Evolutionary conservation across 148 eudicot species (phyloP).

Genomic region (Dysphania ambrosioides): DNA sequence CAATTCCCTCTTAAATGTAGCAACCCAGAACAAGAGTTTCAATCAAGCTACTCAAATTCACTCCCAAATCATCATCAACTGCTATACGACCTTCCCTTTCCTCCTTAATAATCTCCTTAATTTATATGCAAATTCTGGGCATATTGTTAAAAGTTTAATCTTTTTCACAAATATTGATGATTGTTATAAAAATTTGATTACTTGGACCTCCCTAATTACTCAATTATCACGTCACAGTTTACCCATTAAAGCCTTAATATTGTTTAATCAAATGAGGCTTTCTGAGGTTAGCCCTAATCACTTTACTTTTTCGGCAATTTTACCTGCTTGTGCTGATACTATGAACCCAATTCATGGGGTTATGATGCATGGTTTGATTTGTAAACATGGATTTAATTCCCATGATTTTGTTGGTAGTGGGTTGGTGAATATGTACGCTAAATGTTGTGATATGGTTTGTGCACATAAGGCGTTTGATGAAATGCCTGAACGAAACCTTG

Average conservation of each 20-base stretch:
- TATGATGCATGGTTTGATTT: constrained; percentile 44
- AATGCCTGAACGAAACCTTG: constrained; percentile 39
- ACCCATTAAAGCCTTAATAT: constrained; percentile 31
- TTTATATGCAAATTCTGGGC: constrained; percentile 48
- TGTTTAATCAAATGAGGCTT: constrained; percentile 42
- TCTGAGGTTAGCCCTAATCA: constrained; percentile 40
- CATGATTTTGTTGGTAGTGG: constrained; percentile 49
- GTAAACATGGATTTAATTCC: constrained; percentile 44
- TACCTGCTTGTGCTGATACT: constrained; percentile 40
- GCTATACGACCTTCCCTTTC: constrained; percentile 32
- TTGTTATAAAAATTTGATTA: constrained; percentile 35
- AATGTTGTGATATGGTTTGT: constrained; percentile 29
- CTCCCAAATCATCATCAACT: constrained; percentile 37
- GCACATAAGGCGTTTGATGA: no score
- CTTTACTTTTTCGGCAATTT: constrained; percentile 47
- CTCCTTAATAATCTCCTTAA: constrained; percentile 43
- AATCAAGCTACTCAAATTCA: constrained; percentile 48
- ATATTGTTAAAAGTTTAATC: constrained; percentile 24
- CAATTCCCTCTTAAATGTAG: constrained; percentile 37
- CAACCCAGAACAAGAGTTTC: constrained; percentile 31
- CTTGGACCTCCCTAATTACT: constrained; percentile 52
- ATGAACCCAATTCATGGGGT: constrained; percentile 31
- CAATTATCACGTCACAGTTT: constrained; percentile 31
- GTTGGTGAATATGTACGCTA: constrained; percentile 52
- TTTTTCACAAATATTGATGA: constrained; percentile 36